Conservation (phyloP, 352 stramenopile genomes). For the Phytophthora aleatoria region DNA sequence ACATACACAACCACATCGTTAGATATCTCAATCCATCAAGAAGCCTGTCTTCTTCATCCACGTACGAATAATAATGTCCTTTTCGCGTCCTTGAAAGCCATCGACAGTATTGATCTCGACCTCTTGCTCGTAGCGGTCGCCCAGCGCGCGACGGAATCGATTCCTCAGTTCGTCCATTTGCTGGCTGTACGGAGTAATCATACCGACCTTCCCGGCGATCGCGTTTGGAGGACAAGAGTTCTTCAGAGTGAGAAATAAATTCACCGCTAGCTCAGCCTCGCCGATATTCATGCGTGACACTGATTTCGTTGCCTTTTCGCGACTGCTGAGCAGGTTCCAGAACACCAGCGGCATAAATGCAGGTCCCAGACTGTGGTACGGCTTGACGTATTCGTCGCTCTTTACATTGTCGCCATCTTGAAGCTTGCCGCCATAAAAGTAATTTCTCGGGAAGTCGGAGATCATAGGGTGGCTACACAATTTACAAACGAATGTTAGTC, state of each 20-base stretch:
- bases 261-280: slow-evolving; percentile 85
- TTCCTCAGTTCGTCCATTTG: slow-evolving; percentile 87
- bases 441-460: slow-evolving; percentile 82
- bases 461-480: slow-evolving; percentile 73
- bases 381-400: slow-evolving; percentile 60
- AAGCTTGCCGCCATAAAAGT: slow-evolving; percentile 87
- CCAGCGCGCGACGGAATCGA: slow-evolving; percentile 59
- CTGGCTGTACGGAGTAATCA: slow-evolving; percentile 91
- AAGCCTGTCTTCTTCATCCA: slow-evolving; percentile 12
- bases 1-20: slow-evolving; percentile 18
- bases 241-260: slow-evolving; percentile 87
- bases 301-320: slow-evolving; percentile 69
- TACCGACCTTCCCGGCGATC: slow-evolving; percentile 82
- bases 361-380: slow-evolving; percentile 76
- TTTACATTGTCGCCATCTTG: slow-evolving; percentile 86
- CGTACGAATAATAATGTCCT: slow-evolving; percentile 92
- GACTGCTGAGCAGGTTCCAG: slow-evolving; percentile 84
- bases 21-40: slow-evolving; percentile 1
- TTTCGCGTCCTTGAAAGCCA: slow-evolving; percentile 91
- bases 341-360: slow-evolving; percentile 86
- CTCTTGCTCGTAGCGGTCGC: slow-evolving; percentile 76
- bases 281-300: slow-evolving; percentile 84
- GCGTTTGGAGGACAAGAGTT: slow-evolving; percentile 81
- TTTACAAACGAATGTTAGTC: slow-evolving; percentile 9
- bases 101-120: slow-evolving; percentile 94